Evolutionary conservation across 176 grass and related monocot genomes (phyloP), one percentile per base, ranked within the genome.

Genomic region (Cocos nucifera): DNA sequence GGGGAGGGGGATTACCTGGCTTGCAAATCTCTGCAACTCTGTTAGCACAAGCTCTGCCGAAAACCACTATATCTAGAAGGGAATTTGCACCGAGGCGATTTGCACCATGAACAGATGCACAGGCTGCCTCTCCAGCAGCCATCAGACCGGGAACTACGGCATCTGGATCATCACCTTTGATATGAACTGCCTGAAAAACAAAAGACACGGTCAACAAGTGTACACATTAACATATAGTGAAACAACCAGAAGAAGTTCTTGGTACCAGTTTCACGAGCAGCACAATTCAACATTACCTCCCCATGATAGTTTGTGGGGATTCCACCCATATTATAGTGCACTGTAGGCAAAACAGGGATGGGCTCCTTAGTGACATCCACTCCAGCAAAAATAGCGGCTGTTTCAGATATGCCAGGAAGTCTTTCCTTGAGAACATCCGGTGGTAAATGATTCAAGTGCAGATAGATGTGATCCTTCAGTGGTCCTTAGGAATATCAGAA

Each of bases 281-380:
- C 44, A 29, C 3, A 23, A 6, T 6, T 30, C 28, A 30, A 24
- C 57, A 51, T 70, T 77, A 95, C 90, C 90, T 95, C 80, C 17
- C 90, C 90, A 62, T 90, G 78, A 66, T 90, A 89, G 76, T 96
- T 96, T 76, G 91, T 96, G 53, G 91, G 91, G 73, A 96, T 87
- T 27, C 91, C 86, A 53, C 91, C 91, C 91, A 96, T 96, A 73
- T 96, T 96, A 67, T 96, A 96, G 60, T 96, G 91, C 59, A 90
- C 91, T 53, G 91, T 96, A 23, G 91, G 91, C 58, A 96, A 81
- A 81, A 96, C 86, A 51, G 91, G 91, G 72, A 96, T 96, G 51
- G 91, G 91, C 69, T 96, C 91, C 56, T 96, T 96, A 27, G 91
- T 96, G 68, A 96, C 91, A 17, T 96, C 91, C 59, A 96, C 91